phyloP scores from a whole-genome alignment of 2,329 filamentous ascomycete species.

The Emmonsia crescens region DNA sequence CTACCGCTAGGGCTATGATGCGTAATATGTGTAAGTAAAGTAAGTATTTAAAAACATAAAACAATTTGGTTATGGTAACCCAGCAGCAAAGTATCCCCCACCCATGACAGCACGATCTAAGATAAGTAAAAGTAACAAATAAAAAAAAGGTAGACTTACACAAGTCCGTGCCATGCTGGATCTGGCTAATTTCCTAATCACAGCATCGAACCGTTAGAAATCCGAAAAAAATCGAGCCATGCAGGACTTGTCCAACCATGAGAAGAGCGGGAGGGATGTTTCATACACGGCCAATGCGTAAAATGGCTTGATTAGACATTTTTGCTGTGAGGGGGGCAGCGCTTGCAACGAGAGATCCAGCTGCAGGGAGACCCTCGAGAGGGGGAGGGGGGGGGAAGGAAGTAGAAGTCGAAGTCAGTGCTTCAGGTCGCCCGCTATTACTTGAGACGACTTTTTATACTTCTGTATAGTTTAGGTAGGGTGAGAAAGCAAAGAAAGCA shows the following conservation, averaged over 20 bases:
- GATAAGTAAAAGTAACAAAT: conserved; percentile 4
- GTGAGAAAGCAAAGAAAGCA: background rate
- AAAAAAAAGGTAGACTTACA: conserved; percentile 45
- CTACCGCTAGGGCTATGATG: conserved; percentile 66
- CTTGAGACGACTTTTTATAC: background rate
- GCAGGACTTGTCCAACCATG: background rate
- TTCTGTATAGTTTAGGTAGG: background rate
- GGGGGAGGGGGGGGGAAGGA: background rate
- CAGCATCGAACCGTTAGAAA: conserved; percentile 13
- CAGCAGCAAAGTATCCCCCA: background rate
- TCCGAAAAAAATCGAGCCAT: background rate
- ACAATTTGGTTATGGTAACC: background rate
- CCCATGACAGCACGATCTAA: background rate
- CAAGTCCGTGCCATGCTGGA: conserved; percentile 73
- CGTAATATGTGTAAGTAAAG: background rate
- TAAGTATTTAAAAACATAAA: conserved; percentile 11
- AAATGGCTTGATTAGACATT: conserved; percentile 77
- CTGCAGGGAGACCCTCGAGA: background rate
- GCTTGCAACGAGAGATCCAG: background rate
- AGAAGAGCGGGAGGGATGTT: conserved; percentile 4
- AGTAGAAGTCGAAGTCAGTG: background rate
- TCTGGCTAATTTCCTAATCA: conserved; percentile 66
- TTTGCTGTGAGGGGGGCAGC: conserved; percentile 1
- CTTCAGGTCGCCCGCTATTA: background rate
- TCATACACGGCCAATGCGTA: conserved; percentile 72